phyloP scores from a whole-genome alignment of 2,329 filamentous ascomycete species.

The Rugonectria rugulosa region DNA sequence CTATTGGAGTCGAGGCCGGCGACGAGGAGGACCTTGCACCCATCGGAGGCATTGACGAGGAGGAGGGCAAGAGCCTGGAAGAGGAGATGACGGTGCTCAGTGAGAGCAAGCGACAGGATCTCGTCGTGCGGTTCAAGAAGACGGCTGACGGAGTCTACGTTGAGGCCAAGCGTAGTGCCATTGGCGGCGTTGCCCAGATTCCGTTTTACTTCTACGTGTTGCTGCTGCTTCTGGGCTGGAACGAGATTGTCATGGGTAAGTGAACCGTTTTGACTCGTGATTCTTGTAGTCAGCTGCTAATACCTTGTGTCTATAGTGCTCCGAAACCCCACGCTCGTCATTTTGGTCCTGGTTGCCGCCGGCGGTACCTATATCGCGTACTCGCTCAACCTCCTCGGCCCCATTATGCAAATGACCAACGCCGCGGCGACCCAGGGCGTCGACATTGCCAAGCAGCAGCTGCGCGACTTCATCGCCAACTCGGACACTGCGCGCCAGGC shows the following conservation, averaged over 20 bases:
- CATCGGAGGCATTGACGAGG: slow-evolving; percentile 93
- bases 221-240: slow-evolving; percentile 94
- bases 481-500: slow-evolving; percentile 87
- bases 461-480: slow-evolving; percentile 88
- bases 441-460: slow-evolving; percentile 89
- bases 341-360: slow-evolving; percentile 80
- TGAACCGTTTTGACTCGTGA: slow-evolving; percentile 7
- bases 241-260: slow-evolving; percentile 94
- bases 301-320: slow-evolving; percentile 67
- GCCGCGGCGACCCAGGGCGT: slow-evolving; percentile 86
- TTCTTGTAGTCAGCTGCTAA: slow-evolving; percentile 19
- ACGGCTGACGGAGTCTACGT: slow-evolving; percentile 97
- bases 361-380: slow-evolving; percentile 89
- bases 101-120: slow-evolving; percentile 88
- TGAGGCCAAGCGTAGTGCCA: slow-evolving; percentile 95
- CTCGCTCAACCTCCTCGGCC: slow-evolving; percentile 92
- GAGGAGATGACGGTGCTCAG: slow-evolving; percentile 96
- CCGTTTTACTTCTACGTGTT: slow-evolving; percentile 94
- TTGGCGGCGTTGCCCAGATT: slow-evolving; percentile 92
- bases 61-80: slow-evolving; percentile 91
- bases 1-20: slow-evolving; percentile 74
- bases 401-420: slow-evolving; percentile 94
- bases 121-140: slow-evolving; percentile 97
- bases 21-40: slow-evolving; percentile 90
- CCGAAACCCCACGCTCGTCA: slow-evolving; percentile 91